Evolutionary conservation across 805 yeast genomes (phyloP).

Genomic region (Lachancea thermotolerans): DNA sequence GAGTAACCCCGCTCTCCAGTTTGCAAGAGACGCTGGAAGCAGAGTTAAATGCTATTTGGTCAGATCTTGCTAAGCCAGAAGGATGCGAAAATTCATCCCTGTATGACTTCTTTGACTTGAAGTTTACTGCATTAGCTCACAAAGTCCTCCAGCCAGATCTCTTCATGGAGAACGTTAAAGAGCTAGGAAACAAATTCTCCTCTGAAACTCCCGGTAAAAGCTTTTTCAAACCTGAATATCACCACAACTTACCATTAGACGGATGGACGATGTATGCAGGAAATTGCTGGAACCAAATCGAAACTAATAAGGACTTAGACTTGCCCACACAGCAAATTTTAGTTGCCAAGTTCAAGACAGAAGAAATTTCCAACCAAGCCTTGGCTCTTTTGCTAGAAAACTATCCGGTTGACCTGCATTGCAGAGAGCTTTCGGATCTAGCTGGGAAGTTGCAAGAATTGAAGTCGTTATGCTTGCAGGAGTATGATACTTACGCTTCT

Average conservation of each 20-base stretch:
- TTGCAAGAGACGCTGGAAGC: conserved; percentile 59
- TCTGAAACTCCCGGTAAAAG: conserved; percentile 18
- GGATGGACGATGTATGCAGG: conserved; percentile 93
- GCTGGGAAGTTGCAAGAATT: conserved; percentile 40
- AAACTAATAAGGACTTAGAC: conserved; percentile 86
- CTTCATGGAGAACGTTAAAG: conserved; percentile 53
- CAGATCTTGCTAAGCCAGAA: conserved; percentile 62
- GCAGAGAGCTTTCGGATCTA: conserved; percentile 26
- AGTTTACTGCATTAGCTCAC: conserved; percentile 77
- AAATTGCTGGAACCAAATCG: conserved; percentile 92
- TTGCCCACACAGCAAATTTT: conserved; percentile 93
- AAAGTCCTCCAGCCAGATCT: conserved; percentile 72
- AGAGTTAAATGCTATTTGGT: conserved; percentile 79
- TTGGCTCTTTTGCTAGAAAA: conserved; percentile 38
- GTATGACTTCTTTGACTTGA: conserved; percentile 75
- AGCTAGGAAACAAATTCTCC: conserved; percentile 58
- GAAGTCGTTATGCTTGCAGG: conserved; percentile 39
- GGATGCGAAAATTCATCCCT: conserved; percentile 50
- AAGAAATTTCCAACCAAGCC: conserved; percentile 64
- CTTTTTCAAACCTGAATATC: conserved; percentile 64
- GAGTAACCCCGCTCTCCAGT: conserved; percentile 73
- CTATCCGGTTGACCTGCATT: conserved; percentile 29
- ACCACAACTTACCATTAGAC: conserved; percentile 83
- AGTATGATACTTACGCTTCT: conserved; percentile 67
- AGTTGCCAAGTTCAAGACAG: conserved; percentile 92